Evolutionary conservation across 163 green algal genomes (phyloP).

Genomic region (Scenedesmus sp.): DNA sequence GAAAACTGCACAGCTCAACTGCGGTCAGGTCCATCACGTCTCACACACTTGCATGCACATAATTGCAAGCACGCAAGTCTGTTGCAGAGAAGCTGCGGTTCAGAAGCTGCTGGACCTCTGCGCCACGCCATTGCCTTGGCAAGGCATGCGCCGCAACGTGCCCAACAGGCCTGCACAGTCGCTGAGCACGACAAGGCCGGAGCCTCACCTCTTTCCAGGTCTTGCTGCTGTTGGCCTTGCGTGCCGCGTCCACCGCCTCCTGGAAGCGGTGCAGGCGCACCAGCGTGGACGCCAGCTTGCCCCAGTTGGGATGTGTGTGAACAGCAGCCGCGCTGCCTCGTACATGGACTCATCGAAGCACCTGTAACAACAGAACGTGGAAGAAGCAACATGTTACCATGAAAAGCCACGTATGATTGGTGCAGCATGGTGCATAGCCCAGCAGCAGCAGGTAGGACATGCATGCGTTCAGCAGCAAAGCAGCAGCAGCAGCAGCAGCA

Average conservation of each 20-base stretch:
- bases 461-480: neutral
- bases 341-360: conserved; percentile 96
- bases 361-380: conserved; percentile 59
- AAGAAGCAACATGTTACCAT: no score
- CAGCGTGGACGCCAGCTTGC: conserved; percentile 92
- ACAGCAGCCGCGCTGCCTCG: conserved; percentile 96
- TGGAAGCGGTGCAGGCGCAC: conserved; percentile 86
- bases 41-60: no score
- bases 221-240: conserved; percentile 95
- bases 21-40: no score
- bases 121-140: neutral
- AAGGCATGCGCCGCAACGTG: no score
- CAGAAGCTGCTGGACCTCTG: no score
- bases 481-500: neutral
- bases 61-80: no score
- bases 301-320: conserved; percentile 96
- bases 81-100: no score
- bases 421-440: no score
- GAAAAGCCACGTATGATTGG: no score
- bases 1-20: no score
- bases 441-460: neutral
- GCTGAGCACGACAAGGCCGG: neutral
- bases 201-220: conserved; percentile 97
- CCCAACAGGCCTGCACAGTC: neutral
- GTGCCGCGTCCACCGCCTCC: conserved; percentile 94